A percentile compares a stretch with the other conserved stretches of the same genome.
Evolutionary conservation across 768 basidiomycete species (phyloP).

Genomic region (Boletales sp.): DNA sequence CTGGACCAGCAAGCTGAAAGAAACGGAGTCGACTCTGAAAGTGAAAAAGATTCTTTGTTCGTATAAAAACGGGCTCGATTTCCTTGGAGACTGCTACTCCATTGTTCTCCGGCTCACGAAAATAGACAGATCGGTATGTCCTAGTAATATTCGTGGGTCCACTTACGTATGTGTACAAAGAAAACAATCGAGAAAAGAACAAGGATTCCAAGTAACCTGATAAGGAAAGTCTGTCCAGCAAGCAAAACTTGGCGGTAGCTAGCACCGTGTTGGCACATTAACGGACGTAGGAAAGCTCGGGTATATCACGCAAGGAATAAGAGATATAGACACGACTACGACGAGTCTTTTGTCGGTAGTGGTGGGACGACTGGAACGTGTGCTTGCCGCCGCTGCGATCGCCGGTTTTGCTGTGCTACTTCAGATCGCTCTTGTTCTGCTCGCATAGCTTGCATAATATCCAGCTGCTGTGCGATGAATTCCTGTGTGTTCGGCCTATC

Average conservation of each 20-base stretch:
- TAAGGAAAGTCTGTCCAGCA: conserved; percentile 16
- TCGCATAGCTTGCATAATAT: conserved; percentile 78
- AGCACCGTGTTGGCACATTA: background rate
- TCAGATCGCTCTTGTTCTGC: conserved; percentile 77
- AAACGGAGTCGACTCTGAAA: background rate
- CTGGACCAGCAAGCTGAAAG: conserved; percentile 26
- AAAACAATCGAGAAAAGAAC: conserved; percentile 18
- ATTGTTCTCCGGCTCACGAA: conserved; percentile 21
- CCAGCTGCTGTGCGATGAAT: conserved; percentile 84
- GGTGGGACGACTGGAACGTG: conserved; percentile 26
- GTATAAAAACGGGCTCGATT: conserved; percentile 5
- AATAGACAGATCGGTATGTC: conserved; percentile 3
- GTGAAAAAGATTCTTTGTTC: background rate
- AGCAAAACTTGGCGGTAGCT: conserved; percentile 1
- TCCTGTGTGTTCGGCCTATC: conserved; percentile 74
- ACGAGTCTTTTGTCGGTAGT: conserved; percentile 24
- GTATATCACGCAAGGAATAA: conserved; percentile 28
- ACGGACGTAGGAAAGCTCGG: conserved; percentile 7
- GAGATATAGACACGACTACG: conserved; percentile 5
- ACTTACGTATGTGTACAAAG: conserved; percentile 1
- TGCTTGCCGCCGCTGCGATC: conserved; percentile 47
- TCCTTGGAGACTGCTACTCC: conserved; percentile 21
- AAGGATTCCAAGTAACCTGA: conserved; percentile 6
- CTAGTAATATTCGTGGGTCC: conserved; percentile 1
- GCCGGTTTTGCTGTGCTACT: conserved; percentile 56